Evolutionary conservation across 306 rosid genomes (phyloP), one percentile per base, ranked within the genome.

Genomic region (Prosopis cineraria): DNA sequence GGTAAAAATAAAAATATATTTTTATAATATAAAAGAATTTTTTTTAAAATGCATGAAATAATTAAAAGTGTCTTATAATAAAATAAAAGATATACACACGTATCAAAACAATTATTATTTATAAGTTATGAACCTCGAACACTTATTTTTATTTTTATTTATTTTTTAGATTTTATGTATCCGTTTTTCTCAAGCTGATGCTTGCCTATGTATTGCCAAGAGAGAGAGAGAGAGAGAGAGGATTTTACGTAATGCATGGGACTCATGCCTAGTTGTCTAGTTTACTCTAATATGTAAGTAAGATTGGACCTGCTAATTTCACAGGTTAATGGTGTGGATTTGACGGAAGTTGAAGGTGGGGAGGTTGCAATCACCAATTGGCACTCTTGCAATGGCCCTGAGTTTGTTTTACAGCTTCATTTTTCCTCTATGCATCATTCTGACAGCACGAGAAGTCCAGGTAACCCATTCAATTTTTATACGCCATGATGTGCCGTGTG

Each of bases 341-440:
- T 90, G 68, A 75, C 96, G 5, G 96, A 85, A 79, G 55, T 83
- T 82, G 79, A 80, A 45, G 91, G 91, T 45, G 96, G 96, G n/a
- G 93, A 90, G 71, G 85, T 83, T 50, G 92, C 92, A 48, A 78
- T 71, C 4, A 87, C 93, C 25, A 90, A 90, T 68, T 73, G 85
- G 82, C 88, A 88, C 83, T 90, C 95, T 47, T 81, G 89, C 85
- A 85, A 88, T 78, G 96, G 93, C 31, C 88, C 89, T 24, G 83
- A 87, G 34, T 88, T 90, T 87, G 83, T 88, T 81, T 65, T 87
- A 11, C 88, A 88, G 66, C 86, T 90, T 81, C 88, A 11, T 69
- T 76, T 90, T 78, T 81, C 45, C 17, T 20, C 7, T 20, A 20
- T 34, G 33, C 64, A 68, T 9, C 48, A 60, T 19, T 40, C 10